Conservation (phyloP, 2,329 filamentous ascomycete genomes). For the Grosmannia huntii region DNA sequence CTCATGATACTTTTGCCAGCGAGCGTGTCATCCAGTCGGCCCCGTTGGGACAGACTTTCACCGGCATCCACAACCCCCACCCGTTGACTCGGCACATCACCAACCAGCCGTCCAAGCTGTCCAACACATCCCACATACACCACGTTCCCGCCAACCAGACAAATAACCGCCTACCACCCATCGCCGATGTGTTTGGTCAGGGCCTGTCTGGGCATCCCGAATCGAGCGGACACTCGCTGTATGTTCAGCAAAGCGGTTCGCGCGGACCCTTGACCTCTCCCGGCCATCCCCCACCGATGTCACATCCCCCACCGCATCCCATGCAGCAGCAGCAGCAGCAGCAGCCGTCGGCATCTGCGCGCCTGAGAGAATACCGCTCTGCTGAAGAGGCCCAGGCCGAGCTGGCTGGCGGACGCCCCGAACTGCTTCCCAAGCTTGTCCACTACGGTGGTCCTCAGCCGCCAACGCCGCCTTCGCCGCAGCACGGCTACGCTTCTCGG, state of each 20-base stretch:
- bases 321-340: slow-evolving; percentile 16
- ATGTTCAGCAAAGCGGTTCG: slow-evolving; percentile 51
- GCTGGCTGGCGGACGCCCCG: slow-evolving; percentile 79
- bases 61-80: slow-evolving; percentile 69
- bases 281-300: slow-evolving; percentile 48
- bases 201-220: slow-evolving; percentile 53
- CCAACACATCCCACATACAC: slow-evolving; percentile 80
- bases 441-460: slow-evolving; percentile 93
- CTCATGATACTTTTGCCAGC: slow-evolving; percentile 80
- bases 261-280: slow-evolving; percentile 66
- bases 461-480: slow-evolving; percentile 76
- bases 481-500: slow-evolving; percentile 33
- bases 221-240: slow-evolving; percentile 33
- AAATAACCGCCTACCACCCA: slow-evolving; percentile 81
- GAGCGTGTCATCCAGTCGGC: slow-evolving; percentile 96
- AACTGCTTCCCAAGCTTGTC: slow-evolving; percentile 82
- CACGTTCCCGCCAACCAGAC: slow-evolving; percentile 81
- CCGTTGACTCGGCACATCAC: slow-evolving; percentile 64
- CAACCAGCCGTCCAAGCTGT: slow-evolving; percentile 72
- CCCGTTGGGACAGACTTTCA: slow-evolving; percentile 88
- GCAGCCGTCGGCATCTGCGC: slow-evolving; percentile 38
- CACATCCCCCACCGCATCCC: slow-evolving; percentile 6
- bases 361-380: slow-evolving; percentile 80
- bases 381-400: slow-evolving; percentile 92
- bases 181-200: slow-evolving; percentile 88